phyloP scores from a whole-genome alignment of 225 moss, liverwort and hornwort species.

The Sphagnum contortum region DNA sequence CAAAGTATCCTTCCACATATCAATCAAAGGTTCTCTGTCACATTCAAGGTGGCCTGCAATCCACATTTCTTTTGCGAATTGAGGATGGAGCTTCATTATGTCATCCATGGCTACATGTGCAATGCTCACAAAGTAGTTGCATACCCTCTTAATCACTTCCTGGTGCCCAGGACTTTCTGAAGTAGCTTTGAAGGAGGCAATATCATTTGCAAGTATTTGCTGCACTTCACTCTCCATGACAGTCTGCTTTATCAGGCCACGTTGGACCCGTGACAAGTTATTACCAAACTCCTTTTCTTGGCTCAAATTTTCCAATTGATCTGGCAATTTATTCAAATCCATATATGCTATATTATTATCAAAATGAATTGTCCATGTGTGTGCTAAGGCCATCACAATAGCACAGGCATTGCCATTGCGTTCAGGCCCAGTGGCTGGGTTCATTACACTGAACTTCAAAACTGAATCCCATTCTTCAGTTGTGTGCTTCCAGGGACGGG shows the following conservation, averaged over 20 bases:
- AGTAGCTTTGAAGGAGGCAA: background rate
- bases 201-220: background rate
- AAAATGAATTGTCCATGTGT: background rate
- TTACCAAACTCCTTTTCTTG: no score
- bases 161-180: background rate
- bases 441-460: background rate
- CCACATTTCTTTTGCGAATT: no score
- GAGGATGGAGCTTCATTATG: background rate
- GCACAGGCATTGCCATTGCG: background rate
- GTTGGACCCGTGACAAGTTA: no score
- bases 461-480: background rate
- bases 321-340: no score
- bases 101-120: background rate
- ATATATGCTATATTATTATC: background rate
- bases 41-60: no score
- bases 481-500: background rate
- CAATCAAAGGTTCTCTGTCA: no score
- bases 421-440: background rate
- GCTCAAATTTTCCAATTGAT: no score
- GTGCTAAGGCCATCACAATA: background rate
- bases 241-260: background rate
- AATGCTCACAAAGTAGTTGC: background rate
- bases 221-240: background rate
- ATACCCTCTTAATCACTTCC: background rate
- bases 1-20: background rate